Conservation (phyloP, 768 basidiomycete species). For the Lactifluus piperatus region DNA sequence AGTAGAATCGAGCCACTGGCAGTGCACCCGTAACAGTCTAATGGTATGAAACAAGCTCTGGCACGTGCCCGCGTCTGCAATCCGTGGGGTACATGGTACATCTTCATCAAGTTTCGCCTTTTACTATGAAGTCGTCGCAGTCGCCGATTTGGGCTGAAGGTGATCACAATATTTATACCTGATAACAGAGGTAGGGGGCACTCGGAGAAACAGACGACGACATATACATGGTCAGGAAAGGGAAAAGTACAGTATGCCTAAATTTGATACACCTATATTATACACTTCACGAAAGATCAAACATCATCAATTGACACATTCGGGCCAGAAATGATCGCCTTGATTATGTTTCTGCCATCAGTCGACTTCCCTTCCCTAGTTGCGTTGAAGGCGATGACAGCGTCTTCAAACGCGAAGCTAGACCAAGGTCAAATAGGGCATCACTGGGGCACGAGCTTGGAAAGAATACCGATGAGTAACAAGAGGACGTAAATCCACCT, state of each 20-base stretch:
- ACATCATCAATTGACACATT: conserved; percentile 40
- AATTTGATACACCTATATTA: background rate
- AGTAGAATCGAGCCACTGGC: too few relatives aligned
- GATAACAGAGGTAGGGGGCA: background rate
- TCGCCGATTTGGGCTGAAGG: background rate
- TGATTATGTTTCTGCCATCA: conserved; percentile 85
- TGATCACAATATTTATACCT: background rate
- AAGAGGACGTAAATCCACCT: conserved; percentile 79
- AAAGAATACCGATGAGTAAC: conserved; percentile 73
- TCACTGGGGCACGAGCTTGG: background rate
- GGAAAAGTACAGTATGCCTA: background rate
- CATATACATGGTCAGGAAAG: background rate
- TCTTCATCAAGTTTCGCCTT: too few relatives aligned
- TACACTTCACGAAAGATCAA: conserved; percentile 19
- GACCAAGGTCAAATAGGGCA: background rate
- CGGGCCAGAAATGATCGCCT: conserved; percentile 82
- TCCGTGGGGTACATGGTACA: too few relatives aligned
- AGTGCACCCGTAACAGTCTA: too few relatives aligned
- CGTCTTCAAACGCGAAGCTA: conserved; percentile 71
- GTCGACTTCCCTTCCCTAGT: conserved; percentile 72
- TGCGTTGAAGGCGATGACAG: conserved; percentile 71
- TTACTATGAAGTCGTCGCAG: too few relatives aligned
- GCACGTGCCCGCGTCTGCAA: too few relatives aligned
- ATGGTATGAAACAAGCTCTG: too few relatives aligned
- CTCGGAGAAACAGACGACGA: background rate